These are phyloP conservation scores for Cucurbita ficifolia DNA, from an alignment of 306 rosid genomes.

Conservation along the genomic window DNA sequence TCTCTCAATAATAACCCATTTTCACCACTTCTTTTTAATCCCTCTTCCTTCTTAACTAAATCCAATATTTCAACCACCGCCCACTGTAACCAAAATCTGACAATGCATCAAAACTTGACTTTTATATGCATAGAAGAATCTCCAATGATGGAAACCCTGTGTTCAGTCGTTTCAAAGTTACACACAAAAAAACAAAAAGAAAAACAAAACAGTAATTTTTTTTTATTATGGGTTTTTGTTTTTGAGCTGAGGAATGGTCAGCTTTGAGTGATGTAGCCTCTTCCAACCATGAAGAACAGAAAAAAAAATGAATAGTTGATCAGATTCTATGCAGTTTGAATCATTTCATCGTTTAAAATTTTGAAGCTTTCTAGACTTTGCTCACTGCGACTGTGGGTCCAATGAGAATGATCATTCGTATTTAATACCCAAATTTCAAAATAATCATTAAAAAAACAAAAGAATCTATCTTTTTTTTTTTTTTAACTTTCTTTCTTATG, in stretches of 20 bases:
- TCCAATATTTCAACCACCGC: too few species aligned
- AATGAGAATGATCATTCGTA: constrained; percentile 1
- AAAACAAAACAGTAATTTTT: not conserved
- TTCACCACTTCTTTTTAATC: not conserved
- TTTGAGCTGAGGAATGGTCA: not conserved
- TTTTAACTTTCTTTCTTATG: not conserved
- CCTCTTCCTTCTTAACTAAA: too few species aligned
- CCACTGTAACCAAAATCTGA: not conserved
- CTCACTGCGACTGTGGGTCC: constrained; percentile 3
- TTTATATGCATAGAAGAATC: not conserved
- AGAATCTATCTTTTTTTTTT: too few species aligned
- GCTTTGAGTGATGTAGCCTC: not conserved
- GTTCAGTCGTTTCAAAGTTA: too few species aligned
- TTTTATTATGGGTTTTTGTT: not conserved
- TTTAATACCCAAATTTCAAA: not conserved
- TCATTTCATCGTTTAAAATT: constrained; percentile 1
- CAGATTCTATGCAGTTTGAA: constrained; percentile 1
- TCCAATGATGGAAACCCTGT: not conserved
- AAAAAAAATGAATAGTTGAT: not conserved
- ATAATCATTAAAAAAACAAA: not conserved
- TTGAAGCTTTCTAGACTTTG: not conserved
- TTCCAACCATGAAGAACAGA: not conserved
- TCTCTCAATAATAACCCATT: not conserved
- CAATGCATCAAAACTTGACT: not conserved
- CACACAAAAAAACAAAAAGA: not conserved